Evolutionary conservation across 805 yeast genomes (phyloP).

Genomic region (Vanderwaltozyma tropicalis): DNA sequence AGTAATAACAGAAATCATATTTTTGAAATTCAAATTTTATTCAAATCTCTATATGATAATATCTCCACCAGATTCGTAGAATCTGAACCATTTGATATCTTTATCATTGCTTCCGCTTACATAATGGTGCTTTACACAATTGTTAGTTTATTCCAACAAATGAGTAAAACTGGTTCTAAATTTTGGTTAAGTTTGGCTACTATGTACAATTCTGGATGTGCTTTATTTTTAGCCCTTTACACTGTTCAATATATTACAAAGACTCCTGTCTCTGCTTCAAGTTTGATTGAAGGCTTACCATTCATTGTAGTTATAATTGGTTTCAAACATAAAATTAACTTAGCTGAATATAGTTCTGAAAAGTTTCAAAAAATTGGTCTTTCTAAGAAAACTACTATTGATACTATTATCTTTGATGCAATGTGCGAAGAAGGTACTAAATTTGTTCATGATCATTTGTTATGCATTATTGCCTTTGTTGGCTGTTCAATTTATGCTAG

Average conservation of each 20-base stretch:
- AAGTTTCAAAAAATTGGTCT: constrained; percentile 27
- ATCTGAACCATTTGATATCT: constrained; percentile 81
- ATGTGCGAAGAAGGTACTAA: constrained; percentile 30
- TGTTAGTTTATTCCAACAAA: constrained; percentile 59
- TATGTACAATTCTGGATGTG: constrained; percentile 67
- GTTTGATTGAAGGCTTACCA: constrained; percentile 85
- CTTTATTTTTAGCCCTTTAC: constrained; percentile 69
- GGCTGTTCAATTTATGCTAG: constrained; percentile 56
- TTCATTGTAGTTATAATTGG: constrained; percentile 88
- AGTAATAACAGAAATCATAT: constrained; percentile 45
- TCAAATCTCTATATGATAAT: constrained; percentile 32
- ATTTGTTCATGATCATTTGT: constrained; percentile 58
- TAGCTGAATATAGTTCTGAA: constrained; percentile 50
- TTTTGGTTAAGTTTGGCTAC: constrained; percentile 82
- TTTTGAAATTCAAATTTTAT: constrained; percentile 45
- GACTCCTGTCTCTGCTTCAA: constrained; percentile 55
- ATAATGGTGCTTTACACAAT: constrained; percentile 81
- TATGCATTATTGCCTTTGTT: constrained; percentile 60
- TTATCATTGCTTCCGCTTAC: constrained; percentile 70
- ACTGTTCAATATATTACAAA: constrained; percentile 47
- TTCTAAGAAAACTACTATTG: constrained; percentile 23
- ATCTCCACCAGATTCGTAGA: constrained; percentile 42
- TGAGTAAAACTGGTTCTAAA: constrained; percentile 69
- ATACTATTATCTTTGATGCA: constrained; percentile 26
- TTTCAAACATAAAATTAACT: constrained; percentile 70